phyloP scores from a whole-genome alignment of 495 filamentous ascomycete species.

The Staphylotrichum longicolle region DNA sequence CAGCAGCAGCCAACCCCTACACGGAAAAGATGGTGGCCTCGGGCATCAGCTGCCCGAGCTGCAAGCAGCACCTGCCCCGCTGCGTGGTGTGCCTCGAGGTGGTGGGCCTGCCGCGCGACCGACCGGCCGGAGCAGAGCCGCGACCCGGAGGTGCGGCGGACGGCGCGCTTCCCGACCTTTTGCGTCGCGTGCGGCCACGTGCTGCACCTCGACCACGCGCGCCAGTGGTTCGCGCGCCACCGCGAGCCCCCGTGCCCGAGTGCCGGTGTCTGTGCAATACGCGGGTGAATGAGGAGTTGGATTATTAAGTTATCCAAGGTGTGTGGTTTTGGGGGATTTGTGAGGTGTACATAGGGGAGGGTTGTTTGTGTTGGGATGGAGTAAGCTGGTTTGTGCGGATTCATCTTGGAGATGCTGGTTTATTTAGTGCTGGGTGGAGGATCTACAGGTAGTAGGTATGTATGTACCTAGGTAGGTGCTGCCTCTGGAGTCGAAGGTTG shows the following conservation, averaged over 20 bases:
- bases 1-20: conserved; percentile 39
- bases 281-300: conserved; percentile 48
- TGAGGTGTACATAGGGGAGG: too few species aligned
- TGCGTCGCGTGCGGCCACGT: conserved; percentile 89
- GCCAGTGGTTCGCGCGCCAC: conserved; percentile 81
- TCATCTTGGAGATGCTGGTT: too few species aligned
- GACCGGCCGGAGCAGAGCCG: conserved; percentile 51
- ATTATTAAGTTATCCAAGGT: conserved; percentile 33
- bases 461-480: too few species aligned
- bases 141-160: conserved; percentile 48
- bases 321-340: background rate
- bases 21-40: conserved; percentile 47
- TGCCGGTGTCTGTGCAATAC: conserved; percentile 80
- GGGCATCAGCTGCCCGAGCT: conserved; percentile 73
- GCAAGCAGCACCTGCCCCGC: conserved; percentile 81
- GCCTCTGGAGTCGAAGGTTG: too few species aligned
- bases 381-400: too few species aligned
- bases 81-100: conserved; percentile 86
- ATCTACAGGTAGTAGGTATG: too few species aligned
- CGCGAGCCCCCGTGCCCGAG: conserved; percentile 80
- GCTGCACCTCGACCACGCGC: conserved; percentile 82
- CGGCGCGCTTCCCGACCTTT: conserved; percentile 64
- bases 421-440: too few species aligned
- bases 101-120: conserved; percentile 71
- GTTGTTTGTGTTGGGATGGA: background rate